Conservation (phyloP, 2,329 filamentous ascomycete genomes). For the Pyricularia sp. region DNA sequence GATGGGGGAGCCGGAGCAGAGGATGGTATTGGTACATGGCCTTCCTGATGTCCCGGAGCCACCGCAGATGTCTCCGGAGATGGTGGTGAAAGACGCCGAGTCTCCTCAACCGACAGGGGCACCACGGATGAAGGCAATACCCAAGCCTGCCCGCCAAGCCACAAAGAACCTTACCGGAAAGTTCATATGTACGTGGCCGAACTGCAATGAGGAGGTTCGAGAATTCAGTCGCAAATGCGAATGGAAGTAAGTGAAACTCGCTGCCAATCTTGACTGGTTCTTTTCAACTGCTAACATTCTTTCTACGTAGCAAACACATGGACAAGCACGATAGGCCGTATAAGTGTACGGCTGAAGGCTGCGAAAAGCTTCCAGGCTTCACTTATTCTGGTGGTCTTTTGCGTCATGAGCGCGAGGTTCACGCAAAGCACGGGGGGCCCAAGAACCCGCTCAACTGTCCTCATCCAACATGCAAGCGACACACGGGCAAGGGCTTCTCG, state of each 20-base stretch:
- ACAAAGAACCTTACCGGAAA: slow-evolving; percentile 62
- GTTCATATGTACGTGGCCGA: slow-evolving; percentile 62
- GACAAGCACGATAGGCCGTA: slow-evolving; percentile 95
- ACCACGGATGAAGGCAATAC: slow-evolving; percentile 41
- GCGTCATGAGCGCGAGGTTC: slow-evolving; percentile 87
- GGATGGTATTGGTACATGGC: slow-evolving; percentile 7
- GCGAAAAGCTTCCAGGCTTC: slow-evolving; percentile 87
- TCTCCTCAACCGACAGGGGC: slow-evolving; percentile 9
- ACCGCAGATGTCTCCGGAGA: not conserved
- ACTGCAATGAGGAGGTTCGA: slow-evolving; percentile 55
- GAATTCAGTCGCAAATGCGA: slow-evolving; percentile 80
- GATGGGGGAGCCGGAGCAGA: slow-evolving; percentile 11
- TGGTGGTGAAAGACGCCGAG: not conserved
- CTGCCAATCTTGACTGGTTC: not conserved
- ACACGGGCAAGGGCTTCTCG: slow-evolving; percentile 81
- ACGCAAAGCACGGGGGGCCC: slow-evolving; percentile 80
- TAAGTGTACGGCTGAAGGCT: slow-evolving; percentile 71
- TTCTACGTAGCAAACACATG: slow-evolving; percentile 74
- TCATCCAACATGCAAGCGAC: slow-evolving; percentile 78
- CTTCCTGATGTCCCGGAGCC: slow-evolving; percentile 1
- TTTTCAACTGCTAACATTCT: not conserved
- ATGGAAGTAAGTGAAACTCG: slow-evolving; percentile 67
- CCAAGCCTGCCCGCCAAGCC: slow-evolving; percentile 48
- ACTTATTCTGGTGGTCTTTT: slow-evolving; percentile 89
- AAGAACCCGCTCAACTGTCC: slow-evolving; percentile 84